Base-by-base conservation (phyloP, 768 basidiomycete species). In the Exidia glandulosa region DNA sequence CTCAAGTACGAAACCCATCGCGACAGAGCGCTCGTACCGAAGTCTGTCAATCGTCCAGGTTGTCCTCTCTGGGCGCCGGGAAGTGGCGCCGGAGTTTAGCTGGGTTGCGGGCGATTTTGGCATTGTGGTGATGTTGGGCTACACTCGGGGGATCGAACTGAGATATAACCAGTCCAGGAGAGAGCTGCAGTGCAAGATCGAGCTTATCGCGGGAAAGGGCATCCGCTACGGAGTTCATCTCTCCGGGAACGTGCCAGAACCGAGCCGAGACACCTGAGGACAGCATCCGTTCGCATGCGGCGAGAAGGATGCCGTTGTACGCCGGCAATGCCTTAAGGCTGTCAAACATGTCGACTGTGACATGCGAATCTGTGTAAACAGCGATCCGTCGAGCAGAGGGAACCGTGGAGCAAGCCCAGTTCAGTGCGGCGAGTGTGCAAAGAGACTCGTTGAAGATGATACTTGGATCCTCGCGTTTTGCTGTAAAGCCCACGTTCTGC, bases 1-100 rank as follows among this genome's bases (percentile, higher is more conserved):
- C n/a, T 74, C 69, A 27, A 77, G 61, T 0, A 71, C 61, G 29
- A 63, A 32, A 2, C 72, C 74, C 12, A 76, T 64, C 0, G 72
- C 70, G 63, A 74, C 65, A 3, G 69, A 61, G 9, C 71, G 67
- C 60, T 73, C 70, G 19, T 64, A 69, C 0, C 68, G 12, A 1
- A 78, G 67, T 12, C 65, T 63, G 34, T 77, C 71, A 0, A 57
- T n/a, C 0, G 74, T 60, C 77, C 78, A 79, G 29, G 73, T 66
- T 32, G 58, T 59, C 56, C 72, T 55, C 0, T n/a, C n/a, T n/a
- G n/a, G 0, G 1, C 75, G 75, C 61, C 31, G 57, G 32, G 27
- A 6, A 16, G 31, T 9, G 10, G 58, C 7, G 54, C 32, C 54
- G 9, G 7, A 10, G 10, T 10, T 23, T 5, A 66, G 59, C 4